Conservation (phyloP, 495 filamentous ascomycete species). For the Talaromyces ruber region DNA sequence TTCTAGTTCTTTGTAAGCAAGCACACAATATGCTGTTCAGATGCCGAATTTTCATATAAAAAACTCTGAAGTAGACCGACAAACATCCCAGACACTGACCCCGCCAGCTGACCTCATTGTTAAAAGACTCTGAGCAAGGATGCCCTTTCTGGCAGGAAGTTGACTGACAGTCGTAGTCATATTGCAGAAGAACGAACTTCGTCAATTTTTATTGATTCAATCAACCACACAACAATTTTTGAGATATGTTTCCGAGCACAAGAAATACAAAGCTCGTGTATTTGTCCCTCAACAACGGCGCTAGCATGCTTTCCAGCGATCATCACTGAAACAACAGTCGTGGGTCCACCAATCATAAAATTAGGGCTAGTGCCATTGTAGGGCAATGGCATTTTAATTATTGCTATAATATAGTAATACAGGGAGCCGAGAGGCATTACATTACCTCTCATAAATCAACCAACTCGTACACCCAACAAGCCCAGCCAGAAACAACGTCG, state of each 20-base stretch:
- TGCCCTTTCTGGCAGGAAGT: no score
- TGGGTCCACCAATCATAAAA: neutral
- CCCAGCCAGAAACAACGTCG: slow-evolving; percentile 43
- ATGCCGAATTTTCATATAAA: no score
- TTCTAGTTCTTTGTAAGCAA: no score
- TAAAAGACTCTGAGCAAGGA: no score
- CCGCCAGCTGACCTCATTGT: no score
- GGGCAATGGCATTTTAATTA: neutral
- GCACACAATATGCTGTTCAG: no score
- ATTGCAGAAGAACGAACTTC: no score
- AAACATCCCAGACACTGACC: no score
- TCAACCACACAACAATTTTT: neutral
- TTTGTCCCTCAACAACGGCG: neutral
- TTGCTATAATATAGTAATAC: neutral
- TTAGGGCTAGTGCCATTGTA: neutral
- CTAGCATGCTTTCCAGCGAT: neutral
- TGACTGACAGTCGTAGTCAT: no score
- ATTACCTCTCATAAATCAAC: slow-evolving; percentile 23
- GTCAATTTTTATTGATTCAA: no score
- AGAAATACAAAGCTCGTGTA: neutral
- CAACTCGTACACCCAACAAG: slow-evolving; percentile 29
- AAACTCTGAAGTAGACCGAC: no score
- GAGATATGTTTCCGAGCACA: neutral
- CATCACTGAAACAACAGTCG: neutral
- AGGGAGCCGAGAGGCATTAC: slow-evolving; percentile 1